Conservation (phyloP, 2,329 filamentous ascomycete genomes). For the Aspergillus oerlinghausenensis region DNA sequence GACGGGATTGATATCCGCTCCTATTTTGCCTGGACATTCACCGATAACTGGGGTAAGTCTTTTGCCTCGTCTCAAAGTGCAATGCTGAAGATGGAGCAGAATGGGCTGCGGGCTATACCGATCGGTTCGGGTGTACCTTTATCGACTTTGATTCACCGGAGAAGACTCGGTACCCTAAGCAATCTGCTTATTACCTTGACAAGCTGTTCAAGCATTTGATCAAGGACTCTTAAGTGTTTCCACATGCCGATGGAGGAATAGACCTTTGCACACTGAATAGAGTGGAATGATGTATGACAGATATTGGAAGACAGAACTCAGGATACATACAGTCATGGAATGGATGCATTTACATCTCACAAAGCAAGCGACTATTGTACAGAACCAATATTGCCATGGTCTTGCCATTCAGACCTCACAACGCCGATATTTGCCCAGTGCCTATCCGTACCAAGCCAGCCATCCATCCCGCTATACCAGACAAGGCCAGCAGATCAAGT, state of each 20-base stretch:
- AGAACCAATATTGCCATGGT: not conserved
- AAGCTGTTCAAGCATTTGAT: conserved; percentile 65
- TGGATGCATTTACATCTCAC: not conserved
- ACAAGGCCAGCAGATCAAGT: not conserved
- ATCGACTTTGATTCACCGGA: conserved; percentile 72
- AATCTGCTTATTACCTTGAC: conserved; percentile 67
- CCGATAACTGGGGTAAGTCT: conserved; percentile 56
- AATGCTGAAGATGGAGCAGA: conserved; percentile 40
- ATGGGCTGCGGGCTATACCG: conserved; percentile 79
- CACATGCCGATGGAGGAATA: not conserved
- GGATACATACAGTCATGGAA: not conserved
- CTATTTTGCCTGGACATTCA: conserved; percentile 76
- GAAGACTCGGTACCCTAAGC: conserved; percentile 66
- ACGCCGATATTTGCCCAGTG: not conserved
- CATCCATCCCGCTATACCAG: not conserved
- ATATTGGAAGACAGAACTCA: not conserved
- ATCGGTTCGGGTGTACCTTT: conserved; percentile 71
- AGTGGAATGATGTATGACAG: not conserved
- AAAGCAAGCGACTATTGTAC: not conserved
- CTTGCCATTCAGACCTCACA: not conserved
- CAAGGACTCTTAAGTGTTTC: not conserved
- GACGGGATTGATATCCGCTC: conserved; percentile 70
- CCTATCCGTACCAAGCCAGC: not conserved
- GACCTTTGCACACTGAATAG: not conserved
- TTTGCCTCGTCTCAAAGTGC: not conserved